Percentiles rank a stretch among this genome's conserved stretches.
These are phyloP conservation scores for Plasmodium ovale DNA, from an alignment of 169 alveolate species.

Conservation along the genomic window DNA sequence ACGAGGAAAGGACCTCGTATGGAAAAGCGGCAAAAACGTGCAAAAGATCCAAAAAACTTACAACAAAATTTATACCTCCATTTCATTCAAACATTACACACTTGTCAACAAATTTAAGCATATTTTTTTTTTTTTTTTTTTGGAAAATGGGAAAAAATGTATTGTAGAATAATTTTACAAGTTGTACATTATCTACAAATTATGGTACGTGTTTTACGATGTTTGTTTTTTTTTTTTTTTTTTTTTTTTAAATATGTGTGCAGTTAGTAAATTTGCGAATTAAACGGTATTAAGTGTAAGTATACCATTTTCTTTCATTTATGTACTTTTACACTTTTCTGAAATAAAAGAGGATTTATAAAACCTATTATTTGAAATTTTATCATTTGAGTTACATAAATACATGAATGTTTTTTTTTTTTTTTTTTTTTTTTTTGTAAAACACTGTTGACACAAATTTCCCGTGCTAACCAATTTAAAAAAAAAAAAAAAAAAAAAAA, in stretches of 20 bases:
- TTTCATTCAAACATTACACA: neutral
- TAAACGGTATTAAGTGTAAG: neutral
- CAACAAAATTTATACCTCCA: neutral
- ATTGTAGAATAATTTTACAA: conserved; percentile 25
- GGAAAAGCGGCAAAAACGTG: no score
- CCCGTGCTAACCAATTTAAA: neutral
- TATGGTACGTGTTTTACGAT: conserved; percentile 24
- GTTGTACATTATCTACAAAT: conserved; percentile 36
- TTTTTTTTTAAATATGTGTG: conserved; percentile 38
- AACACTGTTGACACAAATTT: conserved; percentile 3
- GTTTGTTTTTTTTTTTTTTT: conserved; percentile 47
- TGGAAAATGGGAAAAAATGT: neutral
- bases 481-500: neutral
- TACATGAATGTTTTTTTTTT: no score
- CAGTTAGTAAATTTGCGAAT: conserved; percentile 5
- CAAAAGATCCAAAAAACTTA: neutral
- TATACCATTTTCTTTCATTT: conserved; percentile 2
- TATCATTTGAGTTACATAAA: no score
- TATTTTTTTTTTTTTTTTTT: conserved; percentile 7
- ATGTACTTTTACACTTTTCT: neutral
- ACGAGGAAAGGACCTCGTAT: no score
- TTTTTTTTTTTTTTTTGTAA: conserved; percentile 9
- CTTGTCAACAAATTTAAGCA: conserved; percentile 22
- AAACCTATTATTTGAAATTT: no score
- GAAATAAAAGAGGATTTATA: no score